These are phyloP conservation scores for Talaromyces sp. DNA, from an alignment of 2,329 filamentous ascomycete genomes.

Conservation along the genomic window DNA sequence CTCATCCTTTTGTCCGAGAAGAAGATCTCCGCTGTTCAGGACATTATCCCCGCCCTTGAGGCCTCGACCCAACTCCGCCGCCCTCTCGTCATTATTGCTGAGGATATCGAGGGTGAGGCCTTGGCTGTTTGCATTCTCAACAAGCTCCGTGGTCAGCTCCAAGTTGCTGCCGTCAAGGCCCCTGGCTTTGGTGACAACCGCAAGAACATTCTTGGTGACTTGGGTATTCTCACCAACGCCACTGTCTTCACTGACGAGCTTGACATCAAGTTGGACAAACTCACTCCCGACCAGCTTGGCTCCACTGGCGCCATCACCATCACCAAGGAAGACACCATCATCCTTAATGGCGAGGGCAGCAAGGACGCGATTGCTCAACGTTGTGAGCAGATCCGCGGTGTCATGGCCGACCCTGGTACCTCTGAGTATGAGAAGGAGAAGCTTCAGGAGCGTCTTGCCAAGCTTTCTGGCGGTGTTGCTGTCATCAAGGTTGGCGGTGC, in stretches of 20 bases:
- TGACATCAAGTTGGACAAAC: constrained; percentile 98
- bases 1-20: constrained; percentile 98
- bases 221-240: constrained; percentile 91
- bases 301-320: constrained; percentile 98
- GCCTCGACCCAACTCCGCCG: constrained; percentile 92
- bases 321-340: constrained; percentile 99
- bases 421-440: constrained; percentile 99
- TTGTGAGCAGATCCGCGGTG: constrained; percentile 97
- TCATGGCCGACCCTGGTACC: constrained; percentile 87
- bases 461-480: constrained; percentile 97
- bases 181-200: constrained; percentile 99
- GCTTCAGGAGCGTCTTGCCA: constrained; percentile 98
- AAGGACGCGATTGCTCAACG: constrained; percentile 91
- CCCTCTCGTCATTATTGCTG: constrained; percentile 95
- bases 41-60: constrained; percentile 97
- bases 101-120: constrained; percentile 98
- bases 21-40: constrained; percentile 99
- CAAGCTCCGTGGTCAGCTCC: constrained; percentile 99
- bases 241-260: constrained; percentile 98
- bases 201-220: constrained; percentile 97
- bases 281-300: constrained; percentile 89
- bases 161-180: constrained; percentile 97
- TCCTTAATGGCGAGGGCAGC: constrained; percentile 92
- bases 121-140: constrained; percentile 98
- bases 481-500: constrained; percentile 98